Evolutionary conservation across 2,329 filamentous ascomycete genomes (phyloP).

Genomic region (Daldinia sp.): DNA sequence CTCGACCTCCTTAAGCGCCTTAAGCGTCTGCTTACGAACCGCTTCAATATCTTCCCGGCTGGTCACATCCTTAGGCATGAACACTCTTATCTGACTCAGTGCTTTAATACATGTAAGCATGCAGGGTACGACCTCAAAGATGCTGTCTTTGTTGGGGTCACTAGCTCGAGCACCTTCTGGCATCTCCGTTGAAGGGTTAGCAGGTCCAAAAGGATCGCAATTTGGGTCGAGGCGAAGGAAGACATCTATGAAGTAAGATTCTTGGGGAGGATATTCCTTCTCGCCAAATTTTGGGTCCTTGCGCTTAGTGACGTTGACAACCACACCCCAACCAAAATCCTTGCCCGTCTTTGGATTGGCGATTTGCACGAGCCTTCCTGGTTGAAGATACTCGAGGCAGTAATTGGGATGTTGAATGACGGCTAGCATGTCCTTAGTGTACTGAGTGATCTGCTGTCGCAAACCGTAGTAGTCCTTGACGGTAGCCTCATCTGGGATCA

Average conservation of each 20-base stretch:
- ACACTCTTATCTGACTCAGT: constrained; percentile 85
- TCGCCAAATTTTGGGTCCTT: constrained; percentile 74
- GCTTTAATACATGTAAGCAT: constrained; percentile 86
- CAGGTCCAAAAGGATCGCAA: constrained; percentile 59
- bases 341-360: constrained; percentile 75
- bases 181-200: constrained; percentile 60
- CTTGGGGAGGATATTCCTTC: constrained; percentile 77
- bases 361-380: constrained; percentile 88
- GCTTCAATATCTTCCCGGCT: constrained; percentile 73
- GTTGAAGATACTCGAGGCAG: constrained; percentile 84
- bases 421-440: constrained; percentile 87
- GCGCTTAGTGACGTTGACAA: constrained; percentile 78
- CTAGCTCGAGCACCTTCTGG: constrained; percentile 74
- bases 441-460: constrained; percentile 83
- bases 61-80: constrained; percentile 82
- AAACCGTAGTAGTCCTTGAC: constrained; percentile 96
- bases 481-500: constrained; percentile 85
- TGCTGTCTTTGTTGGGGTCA: constrained; percentile 71
- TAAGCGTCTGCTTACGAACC: constrained; percentile 75
- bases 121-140: constrained; percentile 87
- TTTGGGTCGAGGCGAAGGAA: constrained; percentile 71
- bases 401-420: constrained; percentile 94
- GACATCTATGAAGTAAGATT: constrained; percentile 86
- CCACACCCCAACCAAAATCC: constrained; percentile 95
- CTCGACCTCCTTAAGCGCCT: constrained; percentile 80